phyloP scores from a whole-genome alignment of 352 stramenopile species.

The Pelagophyceae sp. region DNA sequence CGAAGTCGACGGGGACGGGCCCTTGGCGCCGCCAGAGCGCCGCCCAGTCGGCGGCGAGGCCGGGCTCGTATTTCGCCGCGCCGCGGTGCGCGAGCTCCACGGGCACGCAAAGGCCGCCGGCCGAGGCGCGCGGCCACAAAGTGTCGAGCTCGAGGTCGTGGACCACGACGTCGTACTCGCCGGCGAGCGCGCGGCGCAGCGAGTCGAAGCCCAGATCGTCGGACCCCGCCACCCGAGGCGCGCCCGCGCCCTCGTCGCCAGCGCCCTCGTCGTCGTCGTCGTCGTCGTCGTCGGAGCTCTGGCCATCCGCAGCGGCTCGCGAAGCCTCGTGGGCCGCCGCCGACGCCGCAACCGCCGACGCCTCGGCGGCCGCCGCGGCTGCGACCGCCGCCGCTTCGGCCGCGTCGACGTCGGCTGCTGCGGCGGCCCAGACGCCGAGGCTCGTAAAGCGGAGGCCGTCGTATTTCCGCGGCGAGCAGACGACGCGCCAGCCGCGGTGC shows the following conservation, averaged over 20 bases:
- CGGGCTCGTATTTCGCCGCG: neutral
- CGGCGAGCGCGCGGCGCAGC: neutral
- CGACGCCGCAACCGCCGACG: too few species aligned
- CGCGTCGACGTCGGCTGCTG: too few species aligned
- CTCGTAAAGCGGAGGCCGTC: neutral
- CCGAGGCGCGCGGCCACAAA: neutral
- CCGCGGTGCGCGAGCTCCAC: neutral
- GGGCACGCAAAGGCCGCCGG: neutral
- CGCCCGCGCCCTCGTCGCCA: neutral
- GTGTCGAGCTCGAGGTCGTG: neutral
- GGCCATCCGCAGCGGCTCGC: too few species aligned
- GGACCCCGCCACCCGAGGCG: too few species aligned
- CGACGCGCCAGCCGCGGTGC: too few species aligned
- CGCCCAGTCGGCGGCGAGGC: neutral
- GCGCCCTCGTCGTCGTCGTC: neutral
- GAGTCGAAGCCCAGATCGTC: too few species aligned
- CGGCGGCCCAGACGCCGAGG: neutral
- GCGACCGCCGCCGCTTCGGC: too few species aligned
- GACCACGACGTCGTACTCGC: conserved; percentile 6
- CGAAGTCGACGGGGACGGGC: neutral
- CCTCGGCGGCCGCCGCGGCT: neutral
- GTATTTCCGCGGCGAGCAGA: neutral
- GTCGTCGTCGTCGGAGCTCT: too few species aligned
- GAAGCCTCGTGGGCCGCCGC: too few species aligned
- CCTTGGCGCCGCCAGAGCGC: neutral